These are phyloP conservation scores for Penicillium sp. DNA, from an alignment of 2,329 filamentous ascomycete species.

Conservation along the genomic window DNA sequence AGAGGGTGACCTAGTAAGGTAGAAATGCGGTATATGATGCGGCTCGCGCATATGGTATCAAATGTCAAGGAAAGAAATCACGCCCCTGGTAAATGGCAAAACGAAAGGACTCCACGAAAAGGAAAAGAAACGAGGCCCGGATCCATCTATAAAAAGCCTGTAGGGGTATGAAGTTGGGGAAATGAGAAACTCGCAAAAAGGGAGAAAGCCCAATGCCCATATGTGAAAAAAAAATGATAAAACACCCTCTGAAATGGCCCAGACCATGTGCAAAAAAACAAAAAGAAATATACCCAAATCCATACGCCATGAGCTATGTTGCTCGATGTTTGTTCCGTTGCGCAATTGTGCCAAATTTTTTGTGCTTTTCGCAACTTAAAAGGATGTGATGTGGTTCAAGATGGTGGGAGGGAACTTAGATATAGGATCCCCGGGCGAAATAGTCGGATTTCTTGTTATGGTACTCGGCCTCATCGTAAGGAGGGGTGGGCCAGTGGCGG, in stretches of 20 bases:
- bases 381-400: conserved; percentile 13
- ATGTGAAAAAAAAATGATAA: conserved; percentile 16
- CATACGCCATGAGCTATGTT: conserved; percentile 32
- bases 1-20: conserved; percentile 5
- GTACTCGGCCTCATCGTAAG: conserved; percentile 93
- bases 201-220: conserved; percentile 21
- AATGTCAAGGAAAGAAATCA: conserved; percentile 25
- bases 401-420: conserved; percentile 27
- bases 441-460: conserved; percentile 78
- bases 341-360: conserved; percentile 25
- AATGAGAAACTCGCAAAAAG: conserved; percentile 23
- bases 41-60: conserved; percentile 36
- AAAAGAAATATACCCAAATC: conserved; percentile 26
- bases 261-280: conserved; percentile 20
- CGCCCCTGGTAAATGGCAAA: conserved; percentile 13
- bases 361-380: conserved; percentile 14
- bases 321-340: conserved; percentile 16
- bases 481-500: conserved; percentile 89
- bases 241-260: conserved; percentile 18
- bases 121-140: conserved; percentile 34
- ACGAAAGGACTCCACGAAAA: conserved; percentile 26
- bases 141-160: conserved; percentile 39
- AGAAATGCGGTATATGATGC: conserved; percentile 28
- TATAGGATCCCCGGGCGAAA: conserved; percentile 61
- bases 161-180: conserved; percentile 38